Evolutionary conservation across 192 early-diverging fungal species (phyloP).

Genomic region (Coemansia sp.): DNA sequence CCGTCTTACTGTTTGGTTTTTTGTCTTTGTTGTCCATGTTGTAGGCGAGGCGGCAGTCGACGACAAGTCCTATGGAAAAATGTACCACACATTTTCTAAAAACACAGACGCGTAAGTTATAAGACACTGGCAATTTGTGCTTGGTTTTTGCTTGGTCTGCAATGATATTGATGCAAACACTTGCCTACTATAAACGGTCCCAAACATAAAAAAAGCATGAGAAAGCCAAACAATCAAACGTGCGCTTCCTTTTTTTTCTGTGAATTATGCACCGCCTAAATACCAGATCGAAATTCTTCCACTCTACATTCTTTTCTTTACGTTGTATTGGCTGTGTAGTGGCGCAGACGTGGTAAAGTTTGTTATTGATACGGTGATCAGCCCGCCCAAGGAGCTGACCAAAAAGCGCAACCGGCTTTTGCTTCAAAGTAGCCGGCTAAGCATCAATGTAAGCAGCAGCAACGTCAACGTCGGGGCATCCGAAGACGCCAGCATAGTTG

Average conservation of each 20-base stretch:
- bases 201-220: too few relatives aligned
- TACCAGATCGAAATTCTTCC: neutral
- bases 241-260: too few relatives aligned
- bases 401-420: conserved; percentile 37
- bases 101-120: conserved; percentile 49
- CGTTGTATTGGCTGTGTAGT: conserved; percentile 10
- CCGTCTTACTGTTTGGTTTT: neutral
- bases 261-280: too few relatives aligned
- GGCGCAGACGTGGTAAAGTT: conserved; percentile 33
- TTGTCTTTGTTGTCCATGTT: conserved; percentile 4
- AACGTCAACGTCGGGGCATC: neutral
- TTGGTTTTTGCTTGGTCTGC: neutral
- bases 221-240: neutral
- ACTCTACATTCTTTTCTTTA: neutral
- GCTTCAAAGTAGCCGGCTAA: conserved; percentile 4
- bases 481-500: conserved; percentile 17
- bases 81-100: conserved; percentile 35
- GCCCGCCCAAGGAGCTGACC: conserved; percentile 19
- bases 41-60: conserved; percentile 43
- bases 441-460: conserved; percentile 4
- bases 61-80: conserved; percentile 26
- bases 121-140: neutral
- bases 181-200: neutral
- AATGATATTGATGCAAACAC: too few relatives aligned
- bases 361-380: conserved; percentile 33